Evolutionary conservation across 305 asterid genomes (phyloP).

Genomic region (Caryopteris hybrid): DNA sequence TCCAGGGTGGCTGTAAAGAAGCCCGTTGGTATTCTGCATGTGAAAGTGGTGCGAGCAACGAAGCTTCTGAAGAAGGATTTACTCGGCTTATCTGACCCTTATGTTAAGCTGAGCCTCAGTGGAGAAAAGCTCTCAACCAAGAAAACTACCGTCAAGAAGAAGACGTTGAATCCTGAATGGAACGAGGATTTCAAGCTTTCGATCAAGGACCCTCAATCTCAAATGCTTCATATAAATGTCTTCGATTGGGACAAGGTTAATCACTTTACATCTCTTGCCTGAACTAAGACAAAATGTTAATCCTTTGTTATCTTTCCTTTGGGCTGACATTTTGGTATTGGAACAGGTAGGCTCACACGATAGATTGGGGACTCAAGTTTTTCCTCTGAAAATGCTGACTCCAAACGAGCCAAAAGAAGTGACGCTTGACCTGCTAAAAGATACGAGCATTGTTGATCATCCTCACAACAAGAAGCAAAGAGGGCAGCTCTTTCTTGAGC

Average conservation of each 20-base stretch:
- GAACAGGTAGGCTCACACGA: conserved; percentile 84
- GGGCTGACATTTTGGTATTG: not conserved
- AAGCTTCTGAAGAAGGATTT: conserved; percentile 87
- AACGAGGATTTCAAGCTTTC: conserved; percentile 78
- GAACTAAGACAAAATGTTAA: no score
- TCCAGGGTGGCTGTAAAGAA: conserved; percentile 60
- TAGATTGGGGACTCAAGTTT: conserved; percentile 58
- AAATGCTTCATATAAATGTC: conserved; percentile 59
- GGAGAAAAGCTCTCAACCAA: conserved; percentile 62
- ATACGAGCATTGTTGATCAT: conserved; percentile 32
- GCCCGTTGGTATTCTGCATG: conserved; percentile 87
- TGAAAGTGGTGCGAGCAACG: conserved; percentile 63
- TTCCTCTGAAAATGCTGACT: conserved; percentile 54
- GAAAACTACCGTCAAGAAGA: conserved; percentile 79
- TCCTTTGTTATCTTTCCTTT: no score
- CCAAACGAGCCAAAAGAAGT: conserved; percentile 60
- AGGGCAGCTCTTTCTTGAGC: conserved; percentile 65
- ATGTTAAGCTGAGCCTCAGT: conserved; percentile 68
- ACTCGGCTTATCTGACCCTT: conserved; percentile 91
- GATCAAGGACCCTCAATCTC: conserved; percentile 78
- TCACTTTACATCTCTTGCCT: no score
- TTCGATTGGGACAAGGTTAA: conserved; percentile 96
- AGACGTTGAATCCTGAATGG: conserved; percentile 82
- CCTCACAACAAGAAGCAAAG: conserved; percentile 50
- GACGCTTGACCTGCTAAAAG: conserved; percentile 66